Conservation (phyloP, 495 filamentous ascomycete genomes). For the Tirmania nivea region DNA sequence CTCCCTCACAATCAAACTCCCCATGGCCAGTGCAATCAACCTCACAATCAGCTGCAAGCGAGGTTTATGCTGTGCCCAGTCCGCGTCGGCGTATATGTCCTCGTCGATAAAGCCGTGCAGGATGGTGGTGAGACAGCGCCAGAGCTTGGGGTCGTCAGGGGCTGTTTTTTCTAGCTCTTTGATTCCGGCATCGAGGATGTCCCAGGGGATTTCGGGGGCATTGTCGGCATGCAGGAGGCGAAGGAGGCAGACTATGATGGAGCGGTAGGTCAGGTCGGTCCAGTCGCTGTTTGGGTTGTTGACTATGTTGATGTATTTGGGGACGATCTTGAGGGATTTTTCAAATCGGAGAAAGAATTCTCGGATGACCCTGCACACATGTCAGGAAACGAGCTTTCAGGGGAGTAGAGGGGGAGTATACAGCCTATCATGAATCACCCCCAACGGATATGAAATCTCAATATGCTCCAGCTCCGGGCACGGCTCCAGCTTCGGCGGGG, state of each 20-base stretch:
- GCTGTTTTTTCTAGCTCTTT: constrained; percentile 5
- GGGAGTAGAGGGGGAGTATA: background rate
- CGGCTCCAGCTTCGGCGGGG: constrained; percentile 8
- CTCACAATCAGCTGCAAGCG: constrained; percentile 7
- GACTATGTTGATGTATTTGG: constrained; percentile 14
- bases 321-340: constrained; percentile 6
- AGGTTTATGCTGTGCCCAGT: background rate
- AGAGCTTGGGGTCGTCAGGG: constrained; percentile 9
- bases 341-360: constrained; percentile 18
- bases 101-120: background rate
- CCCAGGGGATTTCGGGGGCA: constrained; percentile 5
- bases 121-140: constrained; percentile 5
- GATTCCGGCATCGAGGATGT: constrained; percentile 8
- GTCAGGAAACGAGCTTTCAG: no score
- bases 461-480: constrained; percentile 16
- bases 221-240: constrained; percentile 10
- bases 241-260: constrained; percentile 12
- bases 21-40: constrained; percentile 3
- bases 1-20: constrained; percentile 5
- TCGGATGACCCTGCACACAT: constrained; percentile 7
- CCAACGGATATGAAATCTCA: constrained; percentile 8
- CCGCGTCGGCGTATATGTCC: constrained; percentile 2
- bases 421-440: constrained; percentile 12
- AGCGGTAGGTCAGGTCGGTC: constrained; percentile 13
- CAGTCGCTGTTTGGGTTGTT: constrained; percentile 17